phyloP scores from a whole-genome alignment of 306 rosid species.

The Trifolium fragiferum region DNA sequence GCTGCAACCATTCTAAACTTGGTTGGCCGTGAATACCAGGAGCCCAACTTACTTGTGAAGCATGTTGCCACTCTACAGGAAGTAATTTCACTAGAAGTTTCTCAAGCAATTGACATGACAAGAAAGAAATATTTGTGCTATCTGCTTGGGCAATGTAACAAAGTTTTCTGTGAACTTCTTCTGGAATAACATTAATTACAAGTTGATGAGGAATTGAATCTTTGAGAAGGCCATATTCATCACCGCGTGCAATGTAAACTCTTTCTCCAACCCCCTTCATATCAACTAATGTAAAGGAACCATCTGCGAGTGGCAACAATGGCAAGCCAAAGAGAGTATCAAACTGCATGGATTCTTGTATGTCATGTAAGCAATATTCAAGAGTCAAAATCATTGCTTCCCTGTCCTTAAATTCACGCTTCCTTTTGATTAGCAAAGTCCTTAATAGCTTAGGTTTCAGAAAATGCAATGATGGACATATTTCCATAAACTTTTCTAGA shows the following conservation, averaged over 20 bases:
- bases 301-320: slow-evolving; percentile 85
- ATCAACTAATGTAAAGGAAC: slow-evolving; percentile 80
- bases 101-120: slow-evolving; percentile 86
- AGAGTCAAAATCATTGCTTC: slow-evolving; percentile 79
- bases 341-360: slow-evolving; percentile 65
- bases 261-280: slow-evolving; percentile 85
- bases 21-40: slow-evolving; percentile 91
- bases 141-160: slow-evolving; percentile 73
- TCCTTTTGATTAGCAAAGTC: slow-evolving; percentile 77
- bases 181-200: slow-evolving; percentile 68
- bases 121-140: slow-evolving; percentile 75
- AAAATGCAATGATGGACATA: slow-evolving; percentile 85
- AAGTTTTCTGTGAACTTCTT: slow-evolving; percentile 73
- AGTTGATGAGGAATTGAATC: slow-evolving; percentile 84
- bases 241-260: slow-evolving; percentile 83
- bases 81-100: slow-evolving; percentile 80
- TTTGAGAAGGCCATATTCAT: slow-evolving; percentile 85
- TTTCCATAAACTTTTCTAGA: slow-evolving; percentile 81
- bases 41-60: slow-evolving; percentile 79
- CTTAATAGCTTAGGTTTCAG: slow-evolving; percentile 83
- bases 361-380: slow-evolving; percentile 93
- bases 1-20: slow-evolving; percentile 87
- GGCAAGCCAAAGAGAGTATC: slow-evolving; percentile 76
- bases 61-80: slow-evolving; percentile 93
- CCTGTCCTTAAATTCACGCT: slow-evolving; percentile 85